Conservation (phyloP, 2,329 filamentous ascomycete genomes). For the Drechslerella dactyloides region DNA sequence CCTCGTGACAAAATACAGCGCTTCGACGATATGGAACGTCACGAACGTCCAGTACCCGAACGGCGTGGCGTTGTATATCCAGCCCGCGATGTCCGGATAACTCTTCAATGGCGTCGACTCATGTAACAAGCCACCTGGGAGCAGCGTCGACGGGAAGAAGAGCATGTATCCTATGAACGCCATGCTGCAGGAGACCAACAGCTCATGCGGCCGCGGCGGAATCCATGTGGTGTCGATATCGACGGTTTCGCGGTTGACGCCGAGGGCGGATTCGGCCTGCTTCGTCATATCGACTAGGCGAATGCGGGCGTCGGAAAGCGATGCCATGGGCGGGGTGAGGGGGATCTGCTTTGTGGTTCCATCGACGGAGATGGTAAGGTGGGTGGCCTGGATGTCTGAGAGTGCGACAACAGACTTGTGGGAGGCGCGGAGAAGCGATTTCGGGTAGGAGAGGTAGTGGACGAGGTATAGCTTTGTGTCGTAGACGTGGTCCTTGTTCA, state of each 20-base stretch:
- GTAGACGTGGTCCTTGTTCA: slow-evolving; percentile 50
- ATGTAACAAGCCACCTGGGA: slow-evolving; percentile 26
- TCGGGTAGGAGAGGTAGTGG: slow-evolving; percentile 37
- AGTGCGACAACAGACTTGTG: slow-evolving; percentile 17
- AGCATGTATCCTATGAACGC: slow-evolving; percentile 16
- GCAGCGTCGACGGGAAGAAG: slow-evolving; percentile 32
- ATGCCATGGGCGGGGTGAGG: slow-evolving; percentile 33
- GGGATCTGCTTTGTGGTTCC: slow-evolving; percentile 30
- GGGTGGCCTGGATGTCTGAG: slow-evolving; percentile 43
- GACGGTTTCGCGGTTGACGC: slow-evolving; percentile 37
- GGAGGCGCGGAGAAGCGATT: slow-evolving; percentile 32
- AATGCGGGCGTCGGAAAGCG: slow-evolving; percentile 38
- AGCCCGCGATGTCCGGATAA: slow-evolving; percentile 21
- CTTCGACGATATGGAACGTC: slow-evolving; percentile 12
- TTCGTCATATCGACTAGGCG: slow-evolving; percentile 41
- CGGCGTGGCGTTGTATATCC: slow-evolving; percentile 14
- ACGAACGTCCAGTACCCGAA: slow-evolving; percentile 33
- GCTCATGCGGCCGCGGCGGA: slow-evolving; percentile 16
- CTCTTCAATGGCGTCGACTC: slow-evolving; percentile 24
- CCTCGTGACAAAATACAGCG: slow-evolving; percentile 18
- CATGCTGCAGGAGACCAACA: slow-evolving; percentile 10
- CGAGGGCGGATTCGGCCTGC: slow-evolving; percentile 27
- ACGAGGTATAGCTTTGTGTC: slow-evolving; percentile 46
- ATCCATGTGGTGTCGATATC: slow-evolving; percentile 32
- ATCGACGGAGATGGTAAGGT: slow-evolving; percentile 34